Evolutionary conservation across 345 rosid species (phyloP), one percentile per base, ranked within the genome.

Genomic region (Bretschneidera sinensis): DNA sequence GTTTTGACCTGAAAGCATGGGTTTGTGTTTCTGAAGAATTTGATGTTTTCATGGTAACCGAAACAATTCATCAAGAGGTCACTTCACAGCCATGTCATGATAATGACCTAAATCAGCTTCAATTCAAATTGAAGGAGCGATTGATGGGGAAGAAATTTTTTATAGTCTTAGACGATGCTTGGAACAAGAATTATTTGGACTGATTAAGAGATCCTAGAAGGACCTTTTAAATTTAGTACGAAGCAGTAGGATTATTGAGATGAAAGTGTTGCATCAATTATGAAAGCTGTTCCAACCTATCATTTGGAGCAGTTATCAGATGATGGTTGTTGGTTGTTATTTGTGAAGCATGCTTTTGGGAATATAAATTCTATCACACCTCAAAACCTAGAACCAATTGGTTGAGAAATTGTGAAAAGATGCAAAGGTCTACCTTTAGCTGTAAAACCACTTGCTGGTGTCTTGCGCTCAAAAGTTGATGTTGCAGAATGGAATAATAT

Each of bases 101-200:
- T 35, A 39, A 62, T 5, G 57, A 70, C 34, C 52, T 73, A 17
- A 48, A 66, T 54, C 56, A 61, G 59, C 69, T 73, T 62, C 81
- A 73, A 51, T 24, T 62, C 54, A 52, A 57, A 45, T 53, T 76
- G 59, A 69, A 56, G 31, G 56, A 51, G 47, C 48, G 56, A 4
- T 11, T 73, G n/a, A 49, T 9, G 0, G 74, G 67, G 15, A 22
- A 5, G 64, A 76, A 28, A 55, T 71, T 72, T 50, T 48, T 72
- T 22, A 67, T 76, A 28, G 66, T 69, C 28, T 17, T 76, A 20
- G 75, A 72, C 57, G 77, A 72, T 66, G 64, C 69, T 34, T 54
- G 69, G 65, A 56, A 7, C 2, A 49, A 50, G 50, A 55, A 54
- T 48, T 55, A 61, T 45, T 24, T 11, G 19, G 70, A 72, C 10